These are phyloP conservation scores for Bruguiera parviflora DNA, from an alignment of 345 rosid genomes.

Conservation along the genomic window DNA sequence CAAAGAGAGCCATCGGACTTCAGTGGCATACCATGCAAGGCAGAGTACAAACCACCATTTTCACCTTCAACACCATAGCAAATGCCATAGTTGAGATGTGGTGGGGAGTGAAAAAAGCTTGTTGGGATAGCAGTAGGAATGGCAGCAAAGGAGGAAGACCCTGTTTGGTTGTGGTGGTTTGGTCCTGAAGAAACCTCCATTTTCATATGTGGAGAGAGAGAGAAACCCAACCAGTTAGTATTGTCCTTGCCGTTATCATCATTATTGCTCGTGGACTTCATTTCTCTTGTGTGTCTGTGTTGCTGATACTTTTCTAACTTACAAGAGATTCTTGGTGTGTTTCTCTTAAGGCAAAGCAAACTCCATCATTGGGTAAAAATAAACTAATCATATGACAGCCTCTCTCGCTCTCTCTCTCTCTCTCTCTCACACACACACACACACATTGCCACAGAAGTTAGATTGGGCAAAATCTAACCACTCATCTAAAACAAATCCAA, in stretches of 20 bases:
- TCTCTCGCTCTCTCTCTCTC: constrained; percentile 3
- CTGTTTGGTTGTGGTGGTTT: constrained; percentile 21
- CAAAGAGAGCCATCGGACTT: constrained; percentile 95
- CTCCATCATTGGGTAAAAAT: constrained; percentile 61
- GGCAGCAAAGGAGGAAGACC: constrained; percentile 26
- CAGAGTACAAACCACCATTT: constrained; percentile 42
- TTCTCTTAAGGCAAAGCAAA: constrained; percentile 29
- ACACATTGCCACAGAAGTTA: constrained; percentile 22
- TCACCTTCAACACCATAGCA: constrained; percentile 52
- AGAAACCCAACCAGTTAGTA: constrained; percentile 65
- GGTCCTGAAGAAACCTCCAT: constrained; percentile 44
- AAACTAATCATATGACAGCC: constrained; percentile 28
- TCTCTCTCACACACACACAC: neutral
- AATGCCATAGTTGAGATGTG: constrained; percentile 41
- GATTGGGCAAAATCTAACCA: constrained; percentile 40
- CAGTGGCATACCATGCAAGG: constrained; percentile 76
- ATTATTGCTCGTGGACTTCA: constrained; percentile 64
- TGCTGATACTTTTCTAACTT: constrained; percentile 5
- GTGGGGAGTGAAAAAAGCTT: constrained; percentile 32
- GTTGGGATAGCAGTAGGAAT: constrained; percentile 34
- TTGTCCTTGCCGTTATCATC: constrained; percentile 31
- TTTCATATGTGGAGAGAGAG: constrained; percentile 68
- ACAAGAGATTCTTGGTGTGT: constrained; percentile 25
- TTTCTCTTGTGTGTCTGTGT: constrained; percentile 12
- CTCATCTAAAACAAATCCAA: constrained; percentile 28